Base-by-base conservation (phyloP, 768 basidiomycete species). In the Trametes villosa region DNA sequence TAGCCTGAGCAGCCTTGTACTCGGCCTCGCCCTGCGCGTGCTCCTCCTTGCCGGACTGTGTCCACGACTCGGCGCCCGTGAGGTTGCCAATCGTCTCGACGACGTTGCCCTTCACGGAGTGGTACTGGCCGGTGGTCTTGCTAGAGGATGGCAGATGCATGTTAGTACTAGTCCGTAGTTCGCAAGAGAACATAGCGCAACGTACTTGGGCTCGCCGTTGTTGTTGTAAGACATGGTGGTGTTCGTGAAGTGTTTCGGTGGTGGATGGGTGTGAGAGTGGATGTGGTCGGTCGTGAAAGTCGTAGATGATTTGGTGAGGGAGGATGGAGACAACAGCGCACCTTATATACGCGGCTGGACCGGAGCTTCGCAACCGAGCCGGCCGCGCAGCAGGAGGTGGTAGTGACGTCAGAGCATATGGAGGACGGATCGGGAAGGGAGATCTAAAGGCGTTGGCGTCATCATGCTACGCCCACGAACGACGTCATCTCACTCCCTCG, bases 1-100 rank as follows among this genome's bases (percentile, higher is more conserved):
- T 75, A 20, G 77, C 76, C 59, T 80, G 78, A 3, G 81, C 80
- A 18, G 77, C 75, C 47, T 77, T 78, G 67, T 78, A 75, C 71
- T 82, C 78, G 52, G 70, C 70, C 71, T 83, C 79, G 57, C 83
- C 83, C 65, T 76, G 68, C 17, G 69, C 69, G 58, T 85, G 83
- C 65, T 85, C 84, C 46, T 86, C 69, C 49, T 78, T 78, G 15
- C 83, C 83, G 44, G 78, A 70, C 51, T 77, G 66, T 47, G 67
- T 45, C 84, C 80, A 84, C 2, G 74, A 57, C 62, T 73, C 60
- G 9, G 73, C 66, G 29, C 84, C 83, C 22, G 74, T 76, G 64
- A 76, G 13, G 54, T 84, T 75, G 53, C 83, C 83, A 52, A 78
- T 65, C 67, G 66, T 67, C 72, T 77, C 77, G 64, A 77, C 73